Evolutionary conservation across 1,139 yeast genomes (phyloP).

Genomic region (Geotrichum phurueaensis): DNA sequence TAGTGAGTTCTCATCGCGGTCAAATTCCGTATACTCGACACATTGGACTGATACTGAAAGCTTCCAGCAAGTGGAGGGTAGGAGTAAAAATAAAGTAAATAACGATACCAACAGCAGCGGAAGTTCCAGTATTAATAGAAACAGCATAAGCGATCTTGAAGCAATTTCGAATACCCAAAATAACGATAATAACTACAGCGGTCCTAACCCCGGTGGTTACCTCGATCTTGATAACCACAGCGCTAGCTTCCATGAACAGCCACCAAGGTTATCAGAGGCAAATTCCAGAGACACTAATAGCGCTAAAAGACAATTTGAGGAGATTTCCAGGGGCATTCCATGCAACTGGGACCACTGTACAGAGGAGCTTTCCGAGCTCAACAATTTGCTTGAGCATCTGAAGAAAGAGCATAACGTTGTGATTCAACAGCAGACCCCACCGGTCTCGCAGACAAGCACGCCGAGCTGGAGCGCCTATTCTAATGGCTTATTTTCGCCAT

Average conservation of each 20-base stretch:
- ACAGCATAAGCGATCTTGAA: neutral
- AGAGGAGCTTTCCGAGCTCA: slow-evolving; percentile 28
- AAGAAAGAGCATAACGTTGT: slow-evolving; percentile 29
- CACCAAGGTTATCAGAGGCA: neutral
- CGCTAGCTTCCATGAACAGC: neutral
- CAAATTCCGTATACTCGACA: neutral
- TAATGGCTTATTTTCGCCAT: neutral
- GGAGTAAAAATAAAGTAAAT: neutral
- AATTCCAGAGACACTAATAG: neutral
- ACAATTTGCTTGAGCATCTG: slow-evolving; percentile 34
- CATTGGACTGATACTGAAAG: neutral
- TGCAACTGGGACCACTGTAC: slow-evolving; percentile 40
- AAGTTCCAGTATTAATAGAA: neutral
- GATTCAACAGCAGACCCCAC: neutral
- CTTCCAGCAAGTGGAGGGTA: neutral
- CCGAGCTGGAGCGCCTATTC: neutral
- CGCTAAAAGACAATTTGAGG: neutral
- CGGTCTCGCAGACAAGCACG: neutral
- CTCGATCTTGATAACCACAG: neutral
- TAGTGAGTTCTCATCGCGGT: neutral
- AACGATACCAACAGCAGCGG: neutral
- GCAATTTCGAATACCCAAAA: neutral
- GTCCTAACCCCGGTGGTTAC: neutral
- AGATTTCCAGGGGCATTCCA: neutral
- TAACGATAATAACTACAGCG: neutral